Evolutionary conservation across 2,329 filamentous ascomycete genomes (phyloP), one percentile per base, ranked within the genome.

Genomic region (Diaporthe helianthi): DNA sequence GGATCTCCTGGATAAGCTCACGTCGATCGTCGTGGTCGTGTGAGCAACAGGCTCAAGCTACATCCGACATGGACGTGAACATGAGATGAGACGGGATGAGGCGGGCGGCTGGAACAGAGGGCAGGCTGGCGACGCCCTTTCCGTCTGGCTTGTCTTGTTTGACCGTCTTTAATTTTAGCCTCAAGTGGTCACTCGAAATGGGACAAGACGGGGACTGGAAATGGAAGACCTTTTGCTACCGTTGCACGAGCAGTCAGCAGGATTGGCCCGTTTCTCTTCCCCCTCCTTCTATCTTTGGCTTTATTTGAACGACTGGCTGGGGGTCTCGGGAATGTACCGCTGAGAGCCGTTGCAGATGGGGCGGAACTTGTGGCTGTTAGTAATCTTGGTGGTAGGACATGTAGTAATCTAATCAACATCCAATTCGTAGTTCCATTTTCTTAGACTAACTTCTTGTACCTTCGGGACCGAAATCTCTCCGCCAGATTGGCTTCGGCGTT

Each of bases 401-500:
- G 65, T 67, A 58, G 7, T 17, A 1, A 10, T 29, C 52, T 67
- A 67, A 67, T 58, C 52, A 22, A 3, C 29, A 24, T 17, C 5
- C 9, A 3, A 29, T 12, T 5, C 24, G 19, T 12, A n/a, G n/a
- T 24, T 19, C 49, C 55, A 13, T 29, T 9, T 47, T 22, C 41
- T n/a, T 10, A 33, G 38, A 46, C 29, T 15, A 12, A n/a, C 41
- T 51, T 1, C 31, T 12, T 58, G 44, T 63, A 36, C 26, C 52
- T 67, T 67, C 65, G 65, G 65, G 65, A 67, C 65, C 65, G 65
- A 67, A 67, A 10, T 29, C 15, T n/a, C 3, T 22, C 52, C 65
- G 41, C 10, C 52, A 51, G 51, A 51, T 41, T 58, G 49, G 54
- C 52, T 46, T 51, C 65, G 65, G 65, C 53, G 29, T 38, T 41